Conservation (phyloP, 2,329 filamentous ascomycete genomes). For the Epichloe elymi region DNA sequence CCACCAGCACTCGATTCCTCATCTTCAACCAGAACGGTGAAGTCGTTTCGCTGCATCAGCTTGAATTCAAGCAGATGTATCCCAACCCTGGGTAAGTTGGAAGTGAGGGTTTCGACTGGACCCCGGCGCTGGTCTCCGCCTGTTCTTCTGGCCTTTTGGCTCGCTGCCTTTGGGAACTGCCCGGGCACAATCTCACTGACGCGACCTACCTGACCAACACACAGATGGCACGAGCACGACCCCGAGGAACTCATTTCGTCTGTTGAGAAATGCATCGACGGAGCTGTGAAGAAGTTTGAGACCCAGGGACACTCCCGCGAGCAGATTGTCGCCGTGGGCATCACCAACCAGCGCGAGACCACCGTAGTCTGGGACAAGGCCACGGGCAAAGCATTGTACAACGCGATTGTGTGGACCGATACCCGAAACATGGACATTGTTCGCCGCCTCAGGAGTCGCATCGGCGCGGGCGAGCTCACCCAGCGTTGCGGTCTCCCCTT, state of each 20-base stretch:
- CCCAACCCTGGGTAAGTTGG: conserved; percentile 52
- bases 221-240: conserved; percentile 71
- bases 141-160: no score
- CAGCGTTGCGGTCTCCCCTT: conserved; percentile 62
- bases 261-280: conserved; percentile 64
- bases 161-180: no score
- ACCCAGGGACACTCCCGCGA: conserved; percentile 50
- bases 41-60: conserved; percentile 59
- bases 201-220: conserved; percentile 20
- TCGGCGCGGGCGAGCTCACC: conserved; percentile 53
- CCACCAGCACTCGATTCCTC: conserved; percentile 64
- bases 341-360: conserved; percentile 77
- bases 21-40: conserved; percentile 62
- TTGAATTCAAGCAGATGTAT: conserved; percentile 64
- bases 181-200: not conserved
- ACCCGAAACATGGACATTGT: conserved; percentile 63
- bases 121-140: no score
- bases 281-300: conserved; percentile 55
- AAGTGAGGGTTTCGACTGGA: conserved; percentile 2
- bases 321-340: conserved; percentile 63
- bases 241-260: conserved; percentile 60
- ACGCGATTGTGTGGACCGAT: conserved; percentile 77
- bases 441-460: conserved; percentile 53
- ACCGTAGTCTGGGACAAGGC: conserved; percentile 67
- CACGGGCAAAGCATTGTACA: conserved; percentile 64